These are phyloP conservation scores for Trichosporon faecale DNA, from an alignment of 1,284 basidiomycete genomes.

Conservation along the genomic window DNA sequence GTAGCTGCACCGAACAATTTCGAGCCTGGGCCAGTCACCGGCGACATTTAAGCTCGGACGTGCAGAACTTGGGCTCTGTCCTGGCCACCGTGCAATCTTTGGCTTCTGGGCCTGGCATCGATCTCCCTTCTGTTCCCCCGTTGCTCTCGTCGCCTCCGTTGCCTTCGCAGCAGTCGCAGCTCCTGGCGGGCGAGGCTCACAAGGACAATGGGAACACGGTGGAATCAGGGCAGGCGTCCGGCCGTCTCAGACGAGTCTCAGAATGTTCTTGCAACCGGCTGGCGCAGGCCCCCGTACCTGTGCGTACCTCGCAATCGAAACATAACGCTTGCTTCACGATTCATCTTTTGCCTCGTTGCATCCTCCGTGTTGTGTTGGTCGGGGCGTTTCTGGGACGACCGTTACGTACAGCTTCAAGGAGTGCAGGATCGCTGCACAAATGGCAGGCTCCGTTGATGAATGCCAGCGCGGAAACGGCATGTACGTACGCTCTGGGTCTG, in stretches of 20 bases:
- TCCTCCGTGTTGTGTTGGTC: too few relatives aligned
- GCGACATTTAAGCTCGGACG: background rate
- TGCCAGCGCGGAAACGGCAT: background rate
- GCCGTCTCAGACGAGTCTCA: background rate
- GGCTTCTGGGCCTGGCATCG: background rate
- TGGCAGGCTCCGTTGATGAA: background rate
- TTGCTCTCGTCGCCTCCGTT: too few relatives aligned
- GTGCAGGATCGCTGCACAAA: background rate
- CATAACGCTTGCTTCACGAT: background rate
- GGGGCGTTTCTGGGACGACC: background rate
- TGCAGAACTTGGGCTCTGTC: background rate
- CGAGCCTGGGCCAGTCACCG: background rate
- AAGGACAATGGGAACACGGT: background rate
- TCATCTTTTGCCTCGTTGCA: too few relatives aligned
- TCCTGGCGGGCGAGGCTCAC: background rate
- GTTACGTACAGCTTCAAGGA: background rate
- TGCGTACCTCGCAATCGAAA: conserved; percentile 1
- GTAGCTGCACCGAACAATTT: background rate
- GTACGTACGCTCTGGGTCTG: background rate
- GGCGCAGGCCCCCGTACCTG: background rate
- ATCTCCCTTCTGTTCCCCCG: background rate
- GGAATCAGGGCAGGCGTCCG: background rate
- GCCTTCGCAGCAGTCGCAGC: too few relatives aligned
- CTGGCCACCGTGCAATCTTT: background rate
- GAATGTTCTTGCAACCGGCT: background rate